Base-by-base conservation (phyloP, 1,139 yeast species). In the Candida neerlandica region DNA sequence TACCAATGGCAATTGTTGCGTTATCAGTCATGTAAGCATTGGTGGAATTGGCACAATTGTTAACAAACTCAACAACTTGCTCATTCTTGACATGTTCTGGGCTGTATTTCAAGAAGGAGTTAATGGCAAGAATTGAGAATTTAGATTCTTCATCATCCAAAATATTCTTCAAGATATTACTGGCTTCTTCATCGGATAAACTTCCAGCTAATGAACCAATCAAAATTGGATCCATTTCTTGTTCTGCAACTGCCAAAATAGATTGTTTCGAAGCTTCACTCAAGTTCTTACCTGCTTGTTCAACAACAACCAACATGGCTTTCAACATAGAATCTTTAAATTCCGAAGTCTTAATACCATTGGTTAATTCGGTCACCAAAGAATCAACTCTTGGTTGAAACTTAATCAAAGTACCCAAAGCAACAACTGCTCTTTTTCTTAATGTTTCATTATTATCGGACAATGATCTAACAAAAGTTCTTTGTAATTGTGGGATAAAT, bases 351-450 rank as follows among this genome's bases (percentile, higher is more conserved):
- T 82, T 85, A 11, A 91, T 89, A 47, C 95, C 95, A 40, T 85
- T 71, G 12, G 90, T 85, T 56, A 92, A 77, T 63, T 92, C 98
- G 40, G 88, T 80, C 12, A 92, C 89, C 52, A 94, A 78, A 3
- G 98, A 96, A 65, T 94, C 99, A 52, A 94, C 94, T 64, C 97
- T 82, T 9, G 98, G 94, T 67, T 92, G 98, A 64, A 88, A 84
- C 58, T 85, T 86, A 61, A 94, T 89, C 63, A 94, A 78, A 7
- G 92, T 84, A 47, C 96, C 96, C 58, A 94, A 75, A 0, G 97
- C 98, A 58, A 78, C 80, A 35, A 96, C 97, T n/a, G 98, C 96
- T 55, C 96, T 81, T 4, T 84, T 69, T 60, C 98, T 81, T 61
- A 94, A 76, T 6, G 80, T 71, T 51, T 86, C 96, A 61, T 85